These are phyloP conservation scores for Phytophthora syringae DNA, from an alignment of 352 stramenopile species.

Conservation along the genomic window DNA sequence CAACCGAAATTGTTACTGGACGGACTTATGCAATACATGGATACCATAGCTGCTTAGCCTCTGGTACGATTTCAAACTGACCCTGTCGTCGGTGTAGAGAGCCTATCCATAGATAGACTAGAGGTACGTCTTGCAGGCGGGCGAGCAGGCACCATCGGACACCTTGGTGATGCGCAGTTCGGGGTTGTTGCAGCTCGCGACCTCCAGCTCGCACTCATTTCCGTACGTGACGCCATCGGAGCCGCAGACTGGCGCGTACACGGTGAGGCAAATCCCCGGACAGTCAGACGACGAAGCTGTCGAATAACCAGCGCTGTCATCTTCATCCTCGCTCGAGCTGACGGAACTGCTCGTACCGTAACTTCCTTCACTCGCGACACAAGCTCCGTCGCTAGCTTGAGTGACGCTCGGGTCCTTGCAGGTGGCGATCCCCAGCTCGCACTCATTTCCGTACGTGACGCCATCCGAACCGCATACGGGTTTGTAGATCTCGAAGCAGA, in stretches of 20 bases:
- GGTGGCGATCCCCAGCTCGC: conserved; percentile 26
- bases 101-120: too few relatives aligned
- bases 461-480: conserved; percentile 46
- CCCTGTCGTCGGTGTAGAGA: background rate
- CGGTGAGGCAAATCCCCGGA: conserved; percentile 31
- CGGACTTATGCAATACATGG: too few relatives aligned
- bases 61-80: background rate
- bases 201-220: conserved; percentile 37
- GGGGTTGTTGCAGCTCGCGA: conserved; percentile 32
- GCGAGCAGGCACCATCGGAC: conserved; percentile 5
- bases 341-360: conserved; percentile 1
- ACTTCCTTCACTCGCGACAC: conserved; percentile 13
- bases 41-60: background rate
- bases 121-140: conserved; percentile 5
- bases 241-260: conserved; percentile 40
- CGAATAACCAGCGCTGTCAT: background rate
- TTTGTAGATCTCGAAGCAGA: conserved; percentile 33
- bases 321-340: conserved; percentile 14
- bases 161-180: conserved; percentile 5
- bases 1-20: background rate
- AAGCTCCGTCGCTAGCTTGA: conserved; percentile 44
- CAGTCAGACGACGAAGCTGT: conserved; percentile 10
- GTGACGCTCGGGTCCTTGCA: conserved; percentile 36
- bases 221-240: conserved; percentile 43
- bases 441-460: conserved; percentile 44